Evolutionary conservation across 2,329 filamentous ascomycete genomes (phyloP).

Genomic region (Fulvia fulva): DNA sequence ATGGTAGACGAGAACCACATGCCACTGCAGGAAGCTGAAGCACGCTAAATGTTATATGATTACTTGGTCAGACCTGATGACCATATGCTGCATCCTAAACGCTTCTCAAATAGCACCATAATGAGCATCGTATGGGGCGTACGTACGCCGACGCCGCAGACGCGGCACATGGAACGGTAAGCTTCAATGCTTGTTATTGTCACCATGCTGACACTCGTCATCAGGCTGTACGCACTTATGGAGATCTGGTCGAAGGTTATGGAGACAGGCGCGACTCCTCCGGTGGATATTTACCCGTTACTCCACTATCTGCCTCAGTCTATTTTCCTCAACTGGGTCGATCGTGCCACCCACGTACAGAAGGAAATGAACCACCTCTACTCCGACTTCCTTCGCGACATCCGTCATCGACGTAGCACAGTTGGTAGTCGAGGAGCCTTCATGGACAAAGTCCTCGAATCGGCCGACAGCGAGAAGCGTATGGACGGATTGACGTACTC

Average conservation of each 20-base stretch:
- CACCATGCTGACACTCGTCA: too few species aligned
- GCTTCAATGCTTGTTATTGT: background rate
- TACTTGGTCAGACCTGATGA: slow-evolving; percentile 39
- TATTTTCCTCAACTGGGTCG: slow-evolving; percentile 40
- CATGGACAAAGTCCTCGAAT: slow-evolving; percentile 42
- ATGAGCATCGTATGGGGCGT: slow-evolving; percentile 37
- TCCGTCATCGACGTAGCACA: slow-evolving; percentile 33
- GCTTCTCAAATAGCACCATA: slow-evolving; percentile 49
- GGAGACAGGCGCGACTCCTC: slow-evolving; percentile 48
- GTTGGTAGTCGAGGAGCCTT: slow-evolving; percentile 31
- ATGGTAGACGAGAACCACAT: slow-evolving; percentile 44
- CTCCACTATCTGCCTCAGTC: slow-evolving; percentile 43
- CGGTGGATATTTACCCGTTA: slow-evolving; percentile 47
- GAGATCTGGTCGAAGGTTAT: slow-evolving; percentile 43
- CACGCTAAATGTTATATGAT: slow-evolving; percentile 46
- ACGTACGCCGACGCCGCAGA: slow-evolving; percentile 25
- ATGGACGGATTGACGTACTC: slow-evolving; percentile 22
- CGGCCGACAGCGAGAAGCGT: slow-evolving; percentile 24
- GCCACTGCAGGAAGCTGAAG: slow-evolving; percentile 46
- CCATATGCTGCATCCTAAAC: slow-evolving; percentile 47
- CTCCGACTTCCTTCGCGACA: slow-evolving; percentile 33
- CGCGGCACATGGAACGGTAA: slow-evolving; percentile 22
- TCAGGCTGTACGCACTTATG: slow-evolving; percentile 41
- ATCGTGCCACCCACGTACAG: slow-evolving; percentile 36
- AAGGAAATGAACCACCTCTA: slow-evolving; percentile 44